Evolutionary conservation across 352 stramenopile species (phyloP).

Genomic region (Pythium oligandrum): DNA sequence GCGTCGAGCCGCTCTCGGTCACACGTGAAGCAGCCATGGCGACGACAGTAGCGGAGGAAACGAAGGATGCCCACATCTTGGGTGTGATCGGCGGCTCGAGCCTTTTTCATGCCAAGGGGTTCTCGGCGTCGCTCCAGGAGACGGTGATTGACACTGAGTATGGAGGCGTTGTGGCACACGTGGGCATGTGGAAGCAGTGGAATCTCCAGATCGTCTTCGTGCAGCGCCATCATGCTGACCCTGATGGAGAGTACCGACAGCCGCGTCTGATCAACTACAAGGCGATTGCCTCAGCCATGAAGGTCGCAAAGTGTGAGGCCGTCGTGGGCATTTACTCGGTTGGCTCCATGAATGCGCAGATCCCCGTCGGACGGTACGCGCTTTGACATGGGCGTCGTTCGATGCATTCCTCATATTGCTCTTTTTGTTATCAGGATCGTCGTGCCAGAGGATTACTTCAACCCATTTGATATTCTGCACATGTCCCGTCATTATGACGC

Average conservation of each 20-base stretch:
- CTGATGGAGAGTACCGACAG: conserved; percentile 72
- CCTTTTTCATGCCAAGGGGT: conserved; percentile 76
- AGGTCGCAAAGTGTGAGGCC: conserved; percentile 46
- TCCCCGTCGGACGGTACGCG: conserved; percentile 34
- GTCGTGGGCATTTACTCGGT: conserved; percentile 87
- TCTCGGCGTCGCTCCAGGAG: conserved; percentile 46
- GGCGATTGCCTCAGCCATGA: conserved; percentile 66
- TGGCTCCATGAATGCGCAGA: conserved; percentile 67
- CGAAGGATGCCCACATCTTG: conserved; percentile 35
- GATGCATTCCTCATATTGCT: no score
- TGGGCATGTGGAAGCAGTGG: conserved; percentile 41
- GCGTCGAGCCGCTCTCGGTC: no score
- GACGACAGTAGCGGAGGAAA: neutral
- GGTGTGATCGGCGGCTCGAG: conserved; percentile 84
- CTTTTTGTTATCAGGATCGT: conserved; percentile 36
- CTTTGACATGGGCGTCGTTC: no score
- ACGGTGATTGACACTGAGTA: conserved; percentile 63
- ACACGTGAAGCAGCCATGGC: neutral
- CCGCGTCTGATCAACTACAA: conserved; percentile 85
- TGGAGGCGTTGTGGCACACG: conserved; percentile 54
- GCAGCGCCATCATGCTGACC: conserved; percentile 79
- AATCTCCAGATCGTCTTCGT: conserved; percentile 75
- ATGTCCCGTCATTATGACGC: conserved; percentile 78
- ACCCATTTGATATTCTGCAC: conserved; percentile 82
- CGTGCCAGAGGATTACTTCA: conserved; percentile 87